Evolutionary conservation across 2,329 filamentous ascomycete species (phyloP).

Genomic region (Arachnopeziza araneosa): DNA sequence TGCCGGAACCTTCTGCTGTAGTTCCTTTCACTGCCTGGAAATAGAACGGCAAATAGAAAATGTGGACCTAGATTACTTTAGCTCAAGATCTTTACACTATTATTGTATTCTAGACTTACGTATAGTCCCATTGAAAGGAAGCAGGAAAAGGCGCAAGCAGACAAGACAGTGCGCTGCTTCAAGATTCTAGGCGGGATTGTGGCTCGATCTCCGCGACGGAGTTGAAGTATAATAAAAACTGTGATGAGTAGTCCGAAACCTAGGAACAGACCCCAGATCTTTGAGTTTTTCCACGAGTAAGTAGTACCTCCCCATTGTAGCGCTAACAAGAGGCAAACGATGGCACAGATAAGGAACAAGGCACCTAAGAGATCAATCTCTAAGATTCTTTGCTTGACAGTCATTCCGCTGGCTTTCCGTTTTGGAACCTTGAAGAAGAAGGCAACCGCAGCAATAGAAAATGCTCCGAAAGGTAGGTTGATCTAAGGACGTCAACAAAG

Average conservation of each 20-base stretch:
- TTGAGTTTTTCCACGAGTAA: constrained; percentile 39
- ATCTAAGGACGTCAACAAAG: constrained; percentile 25
- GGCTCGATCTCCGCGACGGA: constrained; percentile 40
- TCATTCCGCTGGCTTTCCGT: constrained; percentile 28
- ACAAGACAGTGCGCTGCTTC: constrained; percentile 33
- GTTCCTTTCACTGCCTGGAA: constrained; percentile 43
- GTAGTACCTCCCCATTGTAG: constrained; percentile 43
- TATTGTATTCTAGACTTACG: constrained; percentile 12
- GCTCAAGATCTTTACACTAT: neutral
- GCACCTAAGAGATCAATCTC: constrained; percentile 45
- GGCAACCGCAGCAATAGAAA: constrained; percentile 34
- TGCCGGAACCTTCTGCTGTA: constrained; percentile 35
- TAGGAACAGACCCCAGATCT: constrained; percentile 40
- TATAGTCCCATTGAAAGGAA: constrained; percentile 32
- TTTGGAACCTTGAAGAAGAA: constrained; percentile 40
- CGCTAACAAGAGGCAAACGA: constrained; percentile 41
- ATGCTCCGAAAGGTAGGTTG: constrained; percentile 38
- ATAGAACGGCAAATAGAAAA: constrained; percentile 48
- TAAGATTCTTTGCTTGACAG: constrained; percentile 33
- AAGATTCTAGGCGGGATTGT: constrained; percentile 46
- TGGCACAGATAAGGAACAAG: constrained; percentile 40
- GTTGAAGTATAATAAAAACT: constrained; percentile 37
- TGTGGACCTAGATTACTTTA: constrained; percentile 40
- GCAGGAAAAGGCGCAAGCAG: constrained; percentile 30
- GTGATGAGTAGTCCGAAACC: constrained; percentile 32